Conservation (phyloP, 345 rosid species). For the Heritiera littoralis region DNA sequence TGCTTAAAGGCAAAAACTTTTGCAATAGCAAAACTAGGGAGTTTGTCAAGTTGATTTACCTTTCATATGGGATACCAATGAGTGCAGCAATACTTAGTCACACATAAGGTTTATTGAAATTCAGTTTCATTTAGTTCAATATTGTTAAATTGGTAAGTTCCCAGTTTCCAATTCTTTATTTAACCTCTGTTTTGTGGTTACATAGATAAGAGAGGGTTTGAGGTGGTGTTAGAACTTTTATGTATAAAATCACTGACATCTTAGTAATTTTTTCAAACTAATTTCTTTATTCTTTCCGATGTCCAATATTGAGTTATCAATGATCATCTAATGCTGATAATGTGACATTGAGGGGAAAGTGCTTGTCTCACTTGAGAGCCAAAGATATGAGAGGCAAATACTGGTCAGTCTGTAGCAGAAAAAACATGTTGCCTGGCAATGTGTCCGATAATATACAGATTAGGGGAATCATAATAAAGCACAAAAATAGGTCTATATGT, state of each 20-base stretch:
- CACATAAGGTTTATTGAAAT: not conserved
- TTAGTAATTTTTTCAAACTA: not conserved
- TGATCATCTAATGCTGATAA: not conserved
- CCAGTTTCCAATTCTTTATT: conserved; percentile 1
- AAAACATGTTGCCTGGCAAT: not conserved
- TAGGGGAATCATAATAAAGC: not conserved
- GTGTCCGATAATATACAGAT: not conserved
- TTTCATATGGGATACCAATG: too few species aligned
- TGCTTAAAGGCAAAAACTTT: too few species aligned
- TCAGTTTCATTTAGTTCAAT: not conserved
- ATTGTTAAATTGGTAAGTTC: conserved; percentile 3
- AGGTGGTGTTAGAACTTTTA: not conserved
- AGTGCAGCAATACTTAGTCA: too few species aligned
- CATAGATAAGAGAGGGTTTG: not conserved
- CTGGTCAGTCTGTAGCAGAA: not conserved
- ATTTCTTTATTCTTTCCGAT: not conserved
- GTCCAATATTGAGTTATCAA: not conserved
- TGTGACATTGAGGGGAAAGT: not conserved
- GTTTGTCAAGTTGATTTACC: too few species aligned
- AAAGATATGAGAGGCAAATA: not conserved
- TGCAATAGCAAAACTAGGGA: too few species aligned
- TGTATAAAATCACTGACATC: not conserved
- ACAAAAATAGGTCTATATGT: not conserved
- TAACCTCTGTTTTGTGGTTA: not conserved
- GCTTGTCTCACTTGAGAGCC: not conserved